Evolutionary conservation across 352 stramenopile genomes (phyloP).

Genomic region (Phytophthora foliorum): DNA sequence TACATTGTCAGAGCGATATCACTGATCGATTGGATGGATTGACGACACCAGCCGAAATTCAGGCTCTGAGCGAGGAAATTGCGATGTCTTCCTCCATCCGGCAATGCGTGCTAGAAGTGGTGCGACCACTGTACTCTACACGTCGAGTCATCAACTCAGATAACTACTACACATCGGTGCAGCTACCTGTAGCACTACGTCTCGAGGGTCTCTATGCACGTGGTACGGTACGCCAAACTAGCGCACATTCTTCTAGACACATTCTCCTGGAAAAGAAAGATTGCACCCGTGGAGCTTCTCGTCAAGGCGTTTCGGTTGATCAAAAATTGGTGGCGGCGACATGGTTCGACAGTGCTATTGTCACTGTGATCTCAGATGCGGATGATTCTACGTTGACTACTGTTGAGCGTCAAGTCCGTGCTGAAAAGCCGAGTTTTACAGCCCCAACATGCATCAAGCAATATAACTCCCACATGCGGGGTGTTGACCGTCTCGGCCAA

Average conservation of each 20-base stretch:
- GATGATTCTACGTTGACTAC: slow-evolving; percentile 29
- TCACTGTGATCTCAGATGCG: slow-evolving; percentile 36
- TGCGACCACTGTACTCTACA: slow-evolving; percentile 19
- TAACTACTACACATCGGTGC: too few relatives aligned
- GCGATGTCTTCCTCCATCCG: slow-evolving; percentile 4
- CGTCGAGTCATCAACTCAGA: slow-evolving; percentile 36
- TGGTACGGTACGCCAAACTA: slow-evolving; percentile 27
- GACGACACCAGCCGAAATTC: not conserved
- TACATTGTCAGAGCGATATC: slow-evolving; percentile 35
- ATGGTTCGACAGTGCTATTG: slow-evolving; percentile 34
- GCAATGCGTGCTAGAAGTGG: slow-evolving; percentile 37
- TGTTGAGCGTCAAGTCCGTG: slow-evolving; percentile 10
- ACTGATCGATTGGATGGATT: slow-evolving; percentile 23
- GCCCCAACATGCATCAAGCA: slow-evolving; percentile 3
- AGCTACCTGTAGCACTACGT: slow-evolving; percentile 32
- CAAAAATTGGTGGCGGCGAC: slow-evolving; percentile 27
- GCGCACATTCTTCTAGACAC: too few relatives aligned
- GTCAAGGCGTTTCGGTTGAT: slow-evolving; percentile 22
- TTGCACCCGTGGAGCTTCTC: slow-evolving; percentile 5
- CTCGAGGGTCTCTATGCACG: slow-evolving; percentile 32
- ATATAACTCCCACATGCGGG: slow-evolving; percentile 1
- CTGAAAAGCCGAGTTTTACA: not conserved
- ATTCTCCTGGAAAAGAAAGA: slow-evolving; percentile 23
- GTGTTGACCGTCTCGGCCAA: slow-evolving; percentile 1
- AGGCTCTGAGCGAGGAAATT: slow-evolving; percentile 9